Evolutionary conservation across 441 rosid genomes (phyloP).

Genomic region (Adansonia rubrostipa): DNA sequence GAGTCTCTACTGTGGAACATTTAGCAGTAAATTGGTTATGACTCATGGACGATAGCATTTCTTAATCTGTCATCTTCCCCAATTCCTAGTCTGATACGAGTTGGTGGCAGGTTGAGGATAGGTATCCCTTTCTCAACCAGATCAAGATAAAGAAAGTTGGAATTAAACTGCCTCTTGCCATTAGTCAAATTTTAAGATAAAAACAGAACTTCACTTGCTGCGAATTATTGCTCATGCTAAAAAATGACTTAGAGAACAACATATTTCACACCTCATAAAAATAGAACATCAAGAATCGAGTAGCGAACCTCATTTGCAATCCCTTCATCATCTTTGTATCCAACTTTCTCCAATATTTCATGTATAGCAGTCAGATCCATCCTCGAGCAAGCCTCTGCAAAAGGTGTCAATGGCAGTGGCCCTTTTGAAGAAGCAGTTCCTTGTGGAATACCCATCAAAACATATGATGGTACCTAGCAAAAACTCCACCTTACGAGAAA

Average conservation of each 20-base stretch:
- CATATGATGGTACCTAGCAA: constrained; percentile 55
- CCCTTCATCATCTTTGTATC: constrained; percentile 83
- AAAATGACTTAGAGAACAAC: background rate
- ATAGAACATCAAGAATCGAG: constrained; percentile 23
- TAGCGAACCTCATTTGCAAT: constrained; percentile 67
- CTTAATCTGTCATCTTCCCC: background rate
- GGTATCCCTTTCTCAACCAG: background rate
- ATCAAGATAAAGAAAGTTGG: background rate
- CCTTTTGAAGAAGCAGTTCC: constrained; percentile 47
- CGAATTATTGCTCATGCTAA: background rate
- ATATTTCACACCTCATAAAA: background rate
- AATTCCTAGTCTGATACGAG: background rate
- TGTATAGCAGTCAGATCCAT: constrained; percentile 76
- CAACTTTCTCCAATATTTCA: constrained; percentile 61
- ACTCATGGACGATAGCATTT: background rate
- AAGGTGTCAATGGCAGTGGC: constrained; percentile 55
- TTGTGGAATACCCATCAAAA: constrained; percentile 60
- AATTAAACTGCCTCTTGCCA: background rate
- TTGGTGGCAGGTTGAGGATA: background rate
- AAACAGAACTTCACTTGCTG: background rate
- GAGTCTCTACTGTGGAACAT: background rate
- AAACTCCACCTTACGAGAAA: too few relatives aligned
- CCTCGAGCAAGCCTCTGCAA: constrained; percentile 73
- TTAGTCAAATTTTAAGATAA: background rate
- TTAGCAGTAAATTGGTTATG: constrained; percentile 8